Evolutionary conservation across 257 asterid species (phyloP), one percentile per base, ranked within the genome.

Genomic region (Ehretia macrophylla): DNA sequence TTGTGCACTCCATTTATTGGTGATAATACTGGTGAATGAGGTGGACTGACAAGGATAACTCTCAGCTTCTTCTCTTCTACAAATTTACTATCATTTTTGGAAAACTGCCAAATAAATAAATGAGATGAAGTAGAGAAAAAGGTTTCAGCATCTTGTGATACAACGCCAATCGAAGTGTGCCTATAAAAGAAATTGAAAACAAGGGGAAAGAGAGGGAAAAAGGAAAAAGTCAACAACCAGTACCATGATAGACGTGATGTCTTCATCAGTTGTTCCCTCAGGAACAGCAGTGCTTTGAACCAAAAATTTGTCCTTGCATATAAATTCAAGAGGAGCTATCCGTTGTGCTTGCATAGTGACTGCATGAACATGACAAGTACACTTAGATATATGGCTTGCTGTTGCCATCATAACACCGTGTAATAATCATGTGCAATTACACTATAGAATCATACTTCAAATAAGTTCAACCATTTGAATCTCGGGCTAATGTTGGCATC

Each of bases 291-390:
- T 55, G 62, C 74, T 62, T 63, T 72, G 82, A 59, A 79, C 50
- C 55, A 79, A 77, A 63, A 79, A 79, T 68, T 76, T 79, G 66
- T 79, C 85, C 70, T 65, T 79, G 80, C 82, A 79, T 40, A 37
- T 58, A 74, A 70, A 44, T 50, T 72, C 74, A 61, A 62, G 62
- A 60, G 82, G 79, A 56, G 75, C 58, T 23, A 44, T 60, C 56
- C 55, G 60, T 65, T 66, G 80, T 58, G 80, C 80, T 73, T 76
- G 82, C 82, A 76, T 79, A 40, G 77, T 73, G 22, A 79, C 85
- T 79, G 47, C 75, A 42, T 10, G 11, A 14, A 42, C 12, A 10
- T 3, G 47, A 42, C 3, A 14, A 11, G 44, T 38, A 38, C 6
- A 42, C 35, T 27, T 27, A 27, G 6, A 14, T 35, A 40, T 20